phyloP scores from a whole-genome alignment of 2,329 filamentous ascomycete genomes.

The Fusarium sp. region DNA sequence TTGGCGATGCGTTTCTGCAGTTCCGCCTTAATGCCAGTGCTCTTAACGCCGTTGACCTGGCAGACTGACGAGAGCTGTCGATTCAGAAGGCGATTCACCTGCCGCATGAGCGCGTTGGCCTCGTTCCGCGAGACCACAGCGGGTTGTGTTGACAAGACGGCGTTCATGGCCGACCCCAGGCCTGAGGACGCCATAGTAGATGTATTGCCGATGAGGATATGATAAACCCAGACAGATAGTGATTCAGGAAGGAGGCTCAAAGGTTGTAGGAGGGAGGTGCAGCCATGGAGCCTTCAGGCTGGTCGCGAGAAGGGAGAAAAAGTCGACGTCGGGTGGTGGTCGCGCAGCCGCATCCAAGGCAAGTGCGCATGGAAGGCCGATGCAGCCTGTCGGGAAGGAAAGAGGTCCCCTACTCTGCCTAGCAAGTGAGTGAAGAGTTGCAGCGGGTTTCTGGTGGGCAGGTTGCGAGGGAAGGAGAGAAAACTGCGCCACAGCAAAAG shows the following conservation, averaged over 20 bases:
- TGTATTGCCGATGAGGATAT: background rate
- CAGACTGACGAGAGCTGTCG: conserved; percentile 79
- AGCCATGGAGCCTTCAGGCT: conserved; percentile 9
- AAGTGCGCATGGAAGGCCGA: conserved; percentile 29
- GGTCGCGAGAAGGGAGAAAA: conserved; percentile 14
- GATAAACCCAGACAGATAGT: conserved; percentile 1
- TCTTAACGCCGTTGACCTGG: conserved; percentile 73
- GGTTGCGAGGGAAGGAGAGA: conserved; percentile 3
- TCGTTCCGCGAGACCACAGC: conserved; percentile 51
- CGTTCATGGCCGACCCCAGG: conserved; percentile 32
- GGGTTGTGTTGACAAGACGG: conserved; percentile 30
- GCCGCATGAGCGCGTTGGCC: conserved; percentile 55
- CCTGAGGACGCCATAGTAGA: conserved; percentile 38
- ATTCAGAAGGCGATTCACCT: conserved; percentile 60
- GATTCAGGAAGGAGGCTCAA: conserved; percentile 1
- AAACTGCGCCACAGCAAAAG: conserved; percentile 12
- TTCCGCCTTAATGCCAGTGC: conserved; percentile 84
- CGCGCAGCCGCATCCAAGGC: conserved; percentile 44
- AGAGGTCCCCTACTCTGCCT: background rate
- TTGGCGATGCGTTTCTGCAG: conserved; percentile 79
- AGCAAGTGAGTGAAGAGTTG: conserved; percentile 8
- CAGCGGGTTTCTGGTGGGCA: background rate
- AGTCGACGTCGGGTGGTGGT: conserved; percentile 22
- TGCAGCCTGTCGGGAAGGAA: conserved; percentile 31
- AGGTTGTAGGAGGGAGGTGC: conserved; percentile 19